Percentiles rank a stretch among this genome's conserved stretches.
phyloP scores from a whole-genome alignment of 306 rosid genomes.

The Citrullus amarus region DNA sequence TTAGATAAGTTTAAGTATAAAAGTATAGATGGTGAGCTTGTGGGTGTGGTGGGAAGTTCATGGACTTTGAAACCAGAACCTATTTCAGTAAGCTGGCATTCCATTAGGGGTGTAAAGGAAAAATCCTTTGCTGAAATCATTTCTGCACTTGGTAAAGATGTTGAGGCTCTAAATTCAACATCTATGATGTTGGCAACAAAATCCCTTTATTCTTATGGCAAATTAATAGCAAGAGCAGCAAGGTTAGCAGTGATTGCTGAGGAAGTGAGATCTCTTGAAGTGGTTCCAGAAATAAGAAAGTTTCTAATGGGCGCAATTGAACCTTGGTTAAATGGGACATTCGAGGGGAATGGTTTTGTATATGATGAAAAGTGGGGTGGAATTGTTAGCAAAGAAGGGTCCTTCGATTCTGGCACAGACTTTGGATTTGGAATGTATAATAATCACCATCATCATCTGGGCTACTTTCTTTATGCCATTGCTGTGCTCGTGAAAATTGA shows the following conservation, averaged over 20 bases:
- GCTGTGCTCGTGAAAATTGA: constrained; percentile 73
- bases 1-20: constrained; percentile 43
- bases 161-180: constrained; percentile 29
- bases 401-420: constrained; percentile 36
- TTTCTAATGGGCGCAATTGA: constrained; percentile 50
- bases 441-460: constrained; percentile 73
- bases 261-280: constrained; percentile 40
- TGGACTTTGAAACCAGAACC: constrained; percentile 53
- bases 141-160: constrained; percentile 46
- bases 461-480: constrained; percentile 67
- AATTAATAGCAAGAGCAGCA: constrained; percentile 73
- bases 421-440: constrained; percentile 78
- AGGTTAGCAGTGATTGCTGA: constrained; percentile 81
- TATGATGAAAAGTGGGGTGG: constrained; percentile 77
- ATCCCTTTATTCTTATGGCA: constrained; percentile 51
- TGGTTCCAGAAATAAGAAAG: constrained; percentile 34
- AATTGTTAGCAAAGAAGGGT: constrained; percentile 48
- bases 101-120: constrained; percentile 40
- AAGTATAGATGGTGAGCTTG: constrained; percentile 86
- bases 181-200: constrained; percentile 13
- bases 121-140: constrained; percentile 32
- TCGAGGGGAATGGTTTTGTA: constrained; percentile 57
- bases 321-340: constrained; percentile 85
- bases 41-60: constrained; percentile 68
- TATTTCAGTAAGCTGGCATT: constrained; percentile 64